phyloP scores from a whole-genome alignment of 345 rosid genomes.

The Citrus australasica region DNA sequence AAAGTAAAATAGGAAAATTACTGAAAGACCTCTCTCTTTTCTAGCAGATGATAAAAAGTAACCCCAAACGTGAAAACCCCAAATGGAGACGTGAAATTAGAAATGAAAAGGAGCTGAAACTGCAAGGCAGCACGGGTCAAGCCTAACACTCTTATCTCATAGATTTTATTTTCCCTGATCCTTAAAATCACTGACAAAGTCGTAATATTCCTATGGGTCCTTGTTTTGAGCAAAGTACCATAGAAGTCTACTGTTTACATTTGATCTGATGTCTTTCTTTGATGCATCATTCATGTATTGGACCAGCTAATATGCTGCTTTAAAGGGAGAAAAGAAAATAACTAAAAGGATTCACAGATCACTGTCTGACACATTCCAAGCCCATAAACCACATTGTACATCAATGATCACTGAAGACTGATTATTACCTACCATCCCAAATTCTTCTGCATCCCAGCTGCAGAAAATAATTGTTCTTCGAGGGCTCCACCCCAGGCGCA shows the following conservation, averaged over 20 bases:
- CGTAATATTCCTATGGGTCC: neutral
- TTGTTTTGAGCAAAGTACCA: neutral
- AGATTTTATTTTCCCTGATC: neutral
- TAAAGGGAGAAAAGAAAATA: neutral
- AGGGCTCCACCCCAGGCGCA: constrained; percentile 80
- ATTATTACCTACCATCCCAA: constrained; percentile 82
- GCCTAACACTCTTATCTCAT: neutral
- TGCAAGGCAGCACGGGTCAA: neutral
- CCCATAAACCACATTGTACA: neutral
- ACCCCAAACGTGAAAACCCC: neutral
- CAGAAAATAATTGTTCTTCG: constrained; percentile 77
- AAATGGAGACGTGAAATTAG: neutral
- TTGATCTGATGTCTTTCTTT: neutral
- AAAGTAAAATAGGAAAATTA: neutral
- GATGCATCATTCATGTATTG: neutral
- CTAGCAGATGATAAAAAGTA: neutral
- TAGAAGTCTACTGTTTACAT: neutral
- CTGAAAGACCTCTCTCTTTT: neutral
- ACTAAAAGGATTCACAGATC: neutral
- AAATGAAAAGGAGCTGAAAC: neutral
- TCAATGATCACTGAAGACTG: neutral
- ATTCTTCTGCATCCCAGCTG: constrained; percentile 99
- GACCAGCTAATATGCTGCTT: neutral
- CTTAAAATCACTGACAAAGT: neutral
- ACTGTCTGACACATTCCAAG: neutral